Evolutionary conservation across 805 yeast genomes (phyloP), one percentile per base, ranked within the genome.

Genomic region (Metschnikowia santaceciliae): DNA sequence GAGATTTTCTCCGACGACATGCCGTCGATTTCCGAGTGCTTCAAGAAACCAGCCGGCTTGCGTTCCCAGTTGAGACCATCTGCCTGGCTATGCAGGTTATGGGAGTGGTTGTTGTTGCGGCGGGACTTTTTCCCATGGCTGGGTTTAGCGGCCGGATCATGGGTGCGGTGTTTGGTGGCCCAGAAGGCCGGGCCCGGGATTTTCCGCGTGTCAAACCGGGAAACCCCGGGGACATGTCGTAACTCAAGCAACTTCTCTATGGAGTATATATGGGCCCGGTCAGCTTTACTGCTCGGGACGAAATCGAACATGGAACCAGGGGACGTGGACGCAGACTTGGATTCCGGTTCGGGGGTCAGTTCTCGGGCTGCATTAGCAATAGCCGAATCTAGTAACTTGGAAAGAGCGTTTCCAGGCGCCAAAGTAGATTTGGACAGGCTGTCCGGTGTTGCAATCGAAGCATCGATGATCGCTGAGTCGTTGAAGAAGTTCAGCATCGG

Each of bases 181-280:
- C 83, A 82, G 57, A 81, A 82, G 15, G 72, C 67, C 48, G 63
- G 67, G 35, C 70, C 77, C 3, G 85, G 84, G 54, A 80, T 67
- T 30, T 63, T 54, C 13, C 68, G 60, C 6, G 64, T 47, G 47
- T 62, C 62, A 51, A 69, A 66, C 46, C 63, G 60, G 14, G 61
- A 61, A 33, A 72, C 66, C 10, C 69, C 53, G 13, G 79, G 76
- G 22, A 73, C 67, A 3, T 65, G 58, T 47, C 67, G 64, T 48
- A 78, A 62, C 15, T 51, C 53, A 19, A 72, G 52, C 32, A 76
- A 61, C 34, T 37, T 49, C 36, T 66, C 70, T 33, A 69, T 59
- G 19, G 66, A 52, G 52, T 71, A 71, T 7, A 65, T 58, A 22
- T 42, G 49, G 23, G 56, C 37, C 7, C 42, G 48, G 26, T 55